Conservation (phyloP, 2,329 filamentous ascomycete genomes). For the Dactylonectria estremocensis region DNA sequence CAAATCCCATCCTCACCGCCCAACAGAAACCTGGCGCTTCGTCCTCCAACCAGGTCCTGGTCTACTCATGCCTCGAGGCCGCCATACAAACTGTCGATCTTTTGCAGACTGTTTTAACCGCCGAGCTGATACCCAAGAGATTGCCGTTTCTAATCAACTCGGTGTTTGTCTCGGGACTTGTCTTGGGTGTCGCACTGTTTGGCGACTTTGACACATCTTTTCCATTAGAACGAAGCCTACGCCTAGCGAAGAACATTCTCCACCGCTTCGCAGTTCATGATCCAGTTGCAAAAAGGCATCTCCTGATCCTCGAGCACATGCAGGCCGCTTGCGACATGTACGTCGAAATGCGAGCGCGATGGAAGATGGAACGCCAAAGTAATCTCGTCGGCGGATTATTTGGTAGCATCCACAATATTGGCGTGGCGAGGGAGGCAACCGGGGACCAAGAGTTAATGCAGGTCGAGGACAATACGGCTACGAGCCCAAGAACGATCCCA, state of each 20-base stretch:
- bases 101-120: constrained; percentile 53
- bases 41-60: constrained; percentile 46
- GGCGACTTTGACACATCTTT: constrained; percentile 59
- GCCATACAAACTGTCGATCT: constrained; percentile 56
- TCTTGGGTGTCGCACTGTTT: constrained; percentile 61
- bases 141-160: constrained; percentile 63
- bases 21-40: constrained; percentile 22
- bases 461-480: constrained; percentile 2
- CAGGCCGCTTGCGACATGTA: constrained; percentile 44
- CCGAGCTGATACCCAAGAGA: constrained; percentile 55
- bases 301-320: constrained; percentile 44
- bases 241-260: constrained; percentile 43
- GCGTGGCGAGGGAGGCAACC: constrained; percentile 24
- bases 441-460: not conserved
- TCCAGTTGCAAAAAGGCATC: constrained; percentile 42
- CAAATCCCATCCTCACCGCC: constrained; percentile 34
- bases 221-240: constrained; percentile 48
- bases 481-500: constrained; percentile 17
- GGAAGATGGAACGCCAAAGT: constrained; percentile 44
- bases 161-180: constrained; percentile 61
- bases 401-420: constrained; percentile 43
- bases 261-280: constrained; percentile 40
- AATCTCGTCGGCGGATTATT: constrained; percentile 45
- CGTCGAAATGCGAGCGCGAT: constrained; percentile 39
- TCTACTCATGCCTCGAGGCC: constrained; percentile 54